Base-by-base conservation (phyloP, 345 rosid species). In the Limnanthes douglasii region DNA sequence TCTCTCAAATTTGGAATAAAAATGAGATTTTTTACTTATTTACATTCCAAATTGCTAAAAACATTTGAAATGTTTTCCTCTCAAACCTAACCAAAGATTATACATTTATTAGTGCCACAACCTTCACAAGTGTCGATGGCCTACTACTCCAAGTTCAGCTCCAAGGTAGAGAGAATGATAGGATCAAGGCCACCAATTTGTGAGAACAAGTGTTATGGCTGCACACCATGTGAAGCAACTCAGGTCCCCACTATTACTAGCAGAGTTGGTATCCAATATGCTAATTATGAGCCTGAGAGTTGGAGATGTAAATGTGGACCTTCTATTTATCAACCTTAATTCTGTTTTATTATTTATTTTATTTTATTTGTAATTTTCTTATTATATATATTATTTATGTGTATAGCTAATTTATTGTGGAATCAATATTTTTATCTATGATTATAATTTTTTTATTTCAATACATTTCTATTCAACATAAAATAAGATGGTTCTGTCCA, bases 301-400 rank as follows among this genome's bases (percentile, higher is more conserved):
- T 86, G 92, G 96, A 78, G 72, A 62, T 86, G 92, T 70, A 84
- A 70, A 37, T 85, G 88, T 48, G 70, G 75, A 11, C 81, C 83
- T 55, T 53, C 70, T 8, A 44, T 59, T 25, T 69, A 66, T 34
- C 43, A 41, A 36, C 75, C 86, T n/a, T 76, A 66, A 72, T 26
- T n/a, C n/a, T n/a, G n/a, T n/a, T n/a, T 54, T 46, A 22, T 40
- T 11, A 31, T 11, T 17, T 8, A 1, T 5, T 17, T n/a, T 1
- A 11, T 3, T 27, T 8, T 19, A 6, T n/a, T 41, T 26, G 9
- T 31, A 11, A 13, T 18, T 20, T 16, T 27, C 29, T 43, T 20
- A 21, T 29, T 30, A 30, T 7, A 21, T 18, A 35, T 16, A 17
- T 43, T n/a, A n/a, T n/a, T n/a, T n/a, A n/a, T n/a, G n/a, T n/a